A percentile compares a stretch with the other conserved stretches of the same genome.
Conservation (phyloP, 352 stramenopile genomes). For the Globisporangium paroecandrum region DNA sequence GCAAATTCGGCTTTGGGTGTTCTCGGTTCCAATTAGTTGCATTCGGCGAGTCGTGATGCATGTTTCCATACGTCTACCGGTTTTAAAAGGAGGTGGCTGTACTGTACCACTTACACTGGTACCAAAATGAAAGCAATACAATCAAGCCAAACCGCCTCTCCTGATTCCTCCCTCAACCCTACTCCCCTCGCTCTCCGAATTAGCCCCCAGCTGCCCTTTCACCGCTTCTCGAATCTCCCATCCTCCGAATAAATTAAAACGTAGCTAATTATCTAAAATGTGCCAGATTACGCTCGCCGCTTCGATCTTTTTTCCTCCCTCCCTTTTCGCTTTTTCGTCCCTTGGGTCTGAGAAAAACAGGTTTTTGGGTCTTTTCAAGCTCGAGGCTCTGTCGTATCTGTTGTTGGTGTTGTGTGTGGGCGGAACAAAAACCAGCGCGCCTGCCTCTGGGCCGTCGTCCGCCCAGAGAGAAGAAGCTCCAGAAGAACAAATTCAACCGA, state of each 20-base stretch:
- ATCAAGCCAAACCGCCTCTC: slow-evolving; percentile 1
- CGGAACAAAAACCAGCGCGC: slow-evolving; percentile 13
- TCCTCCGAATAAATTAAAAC: not conserved
- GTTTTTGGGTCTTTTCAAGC: not conserved
- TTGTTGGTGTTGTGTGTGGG: slow-evolving; percentile 2
- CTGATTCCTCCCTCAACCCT: slow-evolving; percentile 2
- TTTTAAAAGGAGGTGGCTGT: no score
- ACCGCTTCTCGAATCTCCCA: not conserved
- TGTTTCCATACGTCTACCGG: no score
- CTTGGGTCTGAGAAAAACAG: not conserved
- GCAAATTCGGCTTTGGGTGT: no score
- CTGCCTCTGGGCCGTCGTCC: not conserved
- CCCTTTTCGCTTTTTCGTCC: not conserved
- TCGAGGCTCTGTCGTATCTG: not conserved
- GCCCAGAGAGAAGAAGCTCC: slow-evolving; percentile 1
- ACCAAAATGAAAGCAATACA: not conserved
- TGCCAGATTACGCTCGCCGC: not conserved
- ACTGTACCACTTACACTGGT: no score
- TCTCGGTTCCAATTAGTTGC: no score
- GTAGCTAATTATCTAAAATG: not conserved
- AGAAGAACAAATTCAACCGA: slow-evolving; percentile 10
- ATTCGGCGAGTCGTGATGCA: no score
- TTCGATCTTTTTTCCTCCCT: slow-evolving; percentile 1
- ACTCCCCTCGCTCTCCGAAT: not conserved
- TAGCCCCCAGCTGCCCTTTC: not conserved